Conservation (phyloP, 2,329 filamentous ascomycete species). For the Fusarium sp. region DNA sequence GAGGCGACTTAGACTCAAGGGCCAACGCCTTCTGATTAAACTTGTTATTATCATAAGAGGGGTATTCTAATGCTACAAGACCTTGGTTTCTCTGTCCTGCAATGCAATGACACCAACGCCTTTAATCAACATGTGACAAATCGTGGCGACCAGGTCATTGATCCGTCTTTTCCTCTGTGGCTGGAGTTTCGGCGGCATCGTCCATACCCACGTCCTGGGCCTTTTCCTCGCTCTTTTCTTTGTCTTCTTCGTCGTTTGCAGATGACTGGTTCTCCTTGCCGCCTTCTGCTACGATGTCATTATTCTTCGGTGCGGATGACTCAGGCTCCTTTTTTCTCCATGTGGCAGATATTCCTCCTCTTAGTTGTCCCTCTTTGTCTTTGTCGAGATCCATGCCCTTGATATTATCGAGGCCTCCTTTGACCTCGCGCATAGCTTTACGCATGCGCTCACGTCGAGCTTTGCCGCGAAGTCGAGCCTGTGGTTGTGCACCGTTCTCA, state of each 20-base stretch:
- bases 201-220: constrained; percentile 48
- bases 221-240: constrained; percentile 5
- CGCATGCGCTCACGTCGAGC: constrained; percentile 65
- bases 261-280: constrained; percentile 59
- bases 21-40: constrained; percentile 25
- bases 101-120: constrained; percentile 40
- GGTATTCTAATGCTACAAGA: constrained; percentile 44
- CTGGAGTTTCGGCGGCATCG: constrained; percentile 30
- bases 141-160: constrained; percentile 21
- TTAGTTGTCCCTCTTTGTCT: constrained; percentile 39
- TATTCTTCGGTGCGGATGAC: constrained; percentile 39
- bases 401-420: constrained; percentile 47
- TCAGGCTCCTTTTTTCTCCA: constrained; percentile 47
- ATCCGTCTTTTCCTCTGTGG: constrained; percentile 26
- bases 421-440: constrained; percentile 63
- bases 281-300: constrained; percentile 47
- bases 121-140: constrained; percentile 24
- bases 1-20: constrained; percentile 14
- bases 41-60: constrained; percentile 35
- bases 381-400: constrained; percentile 40
- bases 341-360: constrained; percentile 46
- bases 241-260: constrained; percentile 11
- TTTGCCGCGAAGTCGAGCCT: constrained; percentile 65
- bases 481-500: constrained; percentile 72
- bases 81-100: constrained; percentile 18